These are phyloP conservation scores for Pichia rugopelliculosa DNA, from an alignment of 805 yeast genomes.

Conservation along the genomic window DNA sequence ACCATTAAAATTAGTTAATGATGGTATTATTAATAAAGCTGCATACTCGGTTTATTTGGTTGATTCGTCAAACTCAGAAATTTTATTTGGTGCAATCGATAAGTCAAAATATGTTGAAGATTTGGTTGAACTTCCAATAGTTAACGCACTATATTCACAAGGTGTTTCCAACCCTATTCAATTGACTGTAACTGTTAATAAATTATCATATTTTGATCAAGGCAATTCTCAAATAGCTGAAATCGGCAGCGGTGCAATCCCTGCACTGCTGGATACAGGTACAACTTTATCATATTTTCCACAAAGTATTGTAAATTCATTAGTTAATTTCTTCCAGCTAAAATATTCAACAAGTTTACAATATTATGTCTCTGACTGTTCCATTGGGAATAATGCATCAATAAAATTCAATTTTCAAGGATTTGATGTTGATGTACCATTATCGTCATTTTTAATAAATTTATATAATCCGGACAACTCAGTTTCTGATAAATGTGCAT, in stretches of 20 bases:
- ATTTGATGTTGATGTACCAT: constrained; percentile 43
- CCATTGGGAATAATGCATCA: constrained; percentile 18
- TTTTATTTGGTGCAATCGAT: constrained; percentile 70
- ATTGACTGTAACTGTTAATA: constrained; percentile 42
- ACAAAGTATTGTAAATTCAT: constrained; percentile 17
- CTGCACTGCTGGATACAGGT: constrained; percentile 51
- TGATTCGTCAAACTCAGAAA: constrained; percentile 40
- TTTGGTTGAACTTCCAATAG: constrained; percentile 42
- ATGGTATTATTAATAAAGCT: constrained; percentile 48
- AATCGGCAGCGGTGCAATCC: constrained; percentile 24
- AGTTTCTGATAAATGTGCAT: constrained; percentile 33
- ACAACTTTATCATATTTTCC: constrained; percentile 47
- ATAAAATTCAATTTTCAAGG: constrained; percentile 54
- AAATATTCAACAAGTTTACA: constrained; percentile 34
- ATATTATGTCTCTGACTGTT: constrained; percentile 42
- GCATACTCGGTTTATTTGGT: constrained; percentile 61
- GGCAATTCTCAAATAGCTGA: constrained; percentile 13
- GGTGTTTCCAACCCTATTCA: constrained; percentile 37
- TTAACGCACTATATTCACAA: constrained; percentile 32
- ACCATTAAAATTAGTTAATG: constrained; percentile 51
- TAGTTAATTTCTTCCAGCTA: constrained; percentile 33
- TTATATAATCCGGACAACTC: constrained; percentile 15
- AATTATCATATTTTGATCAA: constrained; percentile 21
- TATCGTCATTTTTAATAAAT: constrained; percentile 22
- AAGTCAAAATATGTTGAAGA: constrained; percentile 51